Conservation (phyloP, 1,139 yeast genomes). For the Martiniozyma asiatica region DNA sequence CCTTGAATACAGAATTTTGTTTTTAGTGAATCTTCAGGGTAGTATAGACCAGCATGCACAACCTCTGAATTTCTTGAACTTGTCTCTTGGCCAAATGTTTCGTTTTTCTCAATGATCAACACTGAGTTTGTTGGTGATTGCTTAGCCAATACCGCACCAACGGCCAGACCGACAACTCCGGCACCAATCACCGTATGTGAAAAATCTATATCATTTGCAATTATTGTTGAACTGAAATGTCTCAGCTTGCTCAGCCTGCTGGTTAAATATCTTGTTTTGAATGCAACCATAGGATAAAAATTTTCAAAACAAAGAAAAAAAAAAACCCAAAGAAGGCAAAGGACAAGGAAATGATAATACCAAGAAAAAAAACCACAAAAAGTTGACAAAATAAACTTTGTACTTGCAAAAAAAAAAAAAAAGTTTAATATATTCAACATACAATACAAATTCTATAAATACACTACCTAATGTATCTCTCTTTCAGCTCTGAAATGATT, state of each 20-base stretch:
- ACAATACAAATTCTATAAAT: too few species aligned
- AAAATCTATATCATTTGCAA: conserved; percentile 47
- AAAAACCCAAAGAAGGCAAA: too few species aligned
- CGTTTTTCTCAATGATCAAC: conserved; percentile 57
- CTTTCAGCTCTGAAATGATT: conserved; percentile 1
- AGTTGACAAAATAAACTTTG: too few species aligned
- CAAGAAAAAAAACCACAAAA: too few species aligned
- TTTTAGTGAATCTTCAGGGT: conserved; percentile 57
- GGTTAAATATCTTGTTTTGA: too few species aligned
- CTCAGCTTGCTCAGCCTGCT: too few species aligned
- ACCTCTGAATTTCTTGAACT: conserved; percentile 86
- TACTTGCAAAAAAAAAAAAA: too few species aligned
- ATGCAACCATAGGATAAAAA: too few species aligned
- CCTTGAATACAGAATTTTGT: conserved; percentile 65
- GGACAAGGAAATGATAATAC: too few species aligned
- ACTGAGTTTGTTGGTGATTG: conserved; percentile 36
- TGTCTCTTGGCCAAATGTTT: conserved; percentile 61
- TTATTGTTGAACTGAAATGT: too few species aligned
- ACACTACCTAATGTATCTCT: not conserved
- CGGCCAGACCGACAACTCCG: conserved; percentile 77
- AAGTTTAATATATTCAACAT: too few species aligned
- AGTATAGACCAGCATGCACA: conserved; percentile 82
- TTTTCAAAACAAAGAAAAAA: too few species aligned
- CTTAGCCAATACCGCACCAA: conserved; percentile 59
- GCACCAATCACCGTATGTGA: conserved; percentile 81